A percentile compares a stretch with the other conserved stretches of the same genome.
These are phyloP conservation scores for Castanea crenata DNA, from an alignment of 306 rosid genomes.

Conservation along the genomic window DNA sequence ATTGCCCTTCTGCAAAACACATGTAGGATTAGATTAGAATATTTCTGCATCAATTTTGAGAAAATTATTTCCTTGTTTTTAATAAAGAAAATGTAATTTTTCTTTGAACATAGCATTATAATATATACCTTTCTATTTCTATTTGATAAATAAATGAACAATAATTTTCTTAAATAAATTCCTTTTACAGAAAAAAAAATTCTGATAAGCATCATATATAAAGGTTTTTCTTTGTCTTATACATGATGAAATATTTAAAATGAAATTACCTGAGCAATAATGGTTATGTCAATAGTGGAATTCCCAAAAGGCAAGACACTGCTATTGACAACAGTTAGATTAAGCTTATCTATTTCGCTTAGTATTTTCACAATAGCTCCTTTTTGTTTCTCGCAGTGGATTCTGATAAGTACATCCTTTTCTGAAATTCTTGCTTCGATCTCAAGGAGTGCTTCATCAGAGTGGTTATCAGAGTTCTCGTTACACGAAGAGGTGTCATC, in stretches of 20 bases:
- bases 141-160: too few relatives aligned
- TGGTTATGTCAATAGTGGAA: conserved; percentile 44
- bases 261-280: conserved; percentile 58
- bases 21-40: background rate
- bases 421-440: conserved; percentile 65
- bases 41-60: background rate
- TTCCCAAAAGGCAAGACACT: conserved; percentile 39
- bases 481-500: conserved; percentile 49
- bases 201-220: too few relatives aligned
- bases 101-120: too few relatives aligned
- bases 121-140: too few relatives aligned
- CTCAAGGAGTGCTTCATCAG: conserved; percentile 34
- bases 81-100: too few relatives aligned
- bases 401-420: conserved; percentile 56
- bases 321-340: conserved; percentile 35
- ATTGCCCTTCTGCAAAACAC: conserved; percentile 49
- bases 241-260: background rate
- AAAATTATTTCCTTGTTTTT: background rate
- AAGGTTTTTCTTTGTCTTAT: too few relatives aligned
- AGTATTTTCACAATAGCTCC: conserved; percentile 47
- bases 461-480: conserved; percentile 29
- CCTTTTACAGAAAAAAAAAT: too few relatives aligned
- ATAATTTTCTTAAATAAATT: too few relatives aligned
- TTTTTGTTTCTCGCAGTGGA: conserved; percentile 51
- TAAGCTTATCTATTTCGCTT: conserved; percentile 47